Evolutionary conservation across 768 basidiomycete genomes (phyloP), one percentile per base, ranked within the genome.

Genomic region (Russula dissimulans): DNA sequence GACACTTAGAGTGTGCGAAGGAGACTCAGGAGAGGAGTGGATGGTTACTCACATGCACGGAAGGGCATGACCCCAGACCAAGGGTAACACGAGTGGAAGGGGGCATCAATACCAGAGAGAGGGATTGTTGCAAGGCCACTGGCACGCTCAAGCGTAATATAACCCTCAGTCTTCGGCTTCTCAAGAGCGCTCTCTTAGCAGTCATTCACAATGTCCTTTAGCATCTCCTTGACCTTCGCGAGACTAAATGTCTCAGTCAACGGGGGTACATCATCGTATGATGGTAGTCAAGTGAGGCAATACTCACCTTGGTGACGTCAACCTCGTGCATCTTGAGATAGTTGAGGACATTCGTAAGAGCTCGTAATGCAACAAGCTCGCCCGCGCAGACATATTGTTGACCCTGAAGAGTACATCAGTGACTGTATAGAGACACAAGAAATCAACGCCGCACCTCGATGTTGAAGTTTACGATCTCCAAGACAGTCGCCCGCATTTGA

Each of bases 381-480:
- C 97, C 97, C 46, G 97, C 97, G 67, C 93, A 97, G 64, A 99
- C 97, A 98, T 91, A n/a, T n/a, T 99, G 97, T 82, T 97, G 94
- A 63, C 95, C 95, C 87, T 97, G 74, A 56, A 3, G 38, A 44
- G 42, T 6, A 47, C 60, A 44, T 62, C 22, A 44, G 22, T 52
- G 49, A 5, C 22, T n/a, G n/a, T n/a, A n/a, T n/a, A n/a, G n/a
- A n/a, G n/a, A n/a, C n/a, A n/a, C 39, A 9, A 52, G 6, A 60
- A 41, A 48, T 43, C 26, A 32, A 17, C 7, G 18, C 69, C 78
- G 14, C 68, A 91, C 91, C 78, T 93, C 91, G 50, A 91, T 90
- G 65, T 91, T 94, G 73, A 87, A 93, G 75, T 99, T 99, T 70
- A 99, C 97, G 48, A 98, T 97, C 74, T 99, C 92, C 18, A 98